phyloP scores from a whole-genome alignment of 345 rosid genomes.

The Odontarrhena argentea region DNA sequence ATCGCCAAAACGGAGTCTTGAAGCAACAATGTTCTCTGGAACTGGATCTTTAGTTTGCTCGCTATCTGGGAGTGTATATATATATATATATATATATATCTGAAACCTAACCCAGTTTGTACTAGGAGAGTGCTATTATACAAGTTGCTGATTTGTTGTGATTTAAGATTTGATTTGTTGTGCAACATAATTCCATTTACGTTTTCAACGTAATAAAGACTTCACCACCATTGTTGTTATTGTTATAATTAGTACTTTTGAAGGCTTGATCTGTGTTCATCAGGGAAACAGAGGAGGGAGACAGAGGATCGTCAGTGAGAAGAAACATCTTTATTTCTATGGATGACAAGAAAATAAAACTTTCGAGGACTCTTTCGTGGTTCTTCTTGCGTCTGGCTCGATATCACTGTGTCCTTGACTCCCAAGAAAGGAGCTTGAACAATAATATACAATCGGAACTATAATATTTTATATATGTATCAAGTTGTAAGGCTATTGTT shows the following conservation, averaged over 20 bases:
- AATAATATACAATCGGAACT: not conserved
- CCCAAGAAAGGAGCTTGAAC: not conserved
- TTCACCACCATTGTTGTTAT: too few species aligned
- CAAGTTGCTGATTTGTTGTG: too few species aligned
- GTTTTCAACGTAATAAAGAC: too few species aligned
- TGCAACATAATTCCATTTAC: too few species aligned
- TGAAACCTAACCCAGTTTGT: slow-evolving; percentile 30
- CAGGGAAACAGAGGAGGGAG: too few species aligned
- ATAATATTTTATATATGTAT: too few species aligned
- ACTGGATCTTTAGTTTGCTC: slow-evolving; percentile 41
- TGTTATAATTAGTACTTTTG: too few species aligned
- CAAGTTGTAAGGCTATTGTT: too few species aligned
- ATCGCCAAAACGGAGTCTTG: too few species aligned
- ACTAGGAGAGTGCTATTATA: slow-evolving; percentile 48
- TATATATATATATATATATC: not conserved
- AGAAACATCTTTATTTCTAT: not conserved
- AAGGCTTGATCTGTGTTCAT: too few species aligned
- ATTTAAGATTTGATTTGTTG: too few species aligned
- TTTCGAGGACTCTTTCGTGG: not conserved
- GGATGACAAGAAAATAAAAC: not conserved
- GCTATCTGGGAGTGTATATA: slow-evolving; percentile 29
- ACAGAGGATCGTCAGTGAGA: not conserved
- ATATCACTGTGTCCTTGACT: not conserved
- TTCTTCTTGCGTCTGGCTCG: too few species aligned
- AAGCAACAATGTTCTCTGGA: slow-evolving; percentile 24